These are phyloP conservation scores for Trichomonas gallinae DNA, from an alignment of 208 protist genomes.

Conservation along the genomic window DNA sequence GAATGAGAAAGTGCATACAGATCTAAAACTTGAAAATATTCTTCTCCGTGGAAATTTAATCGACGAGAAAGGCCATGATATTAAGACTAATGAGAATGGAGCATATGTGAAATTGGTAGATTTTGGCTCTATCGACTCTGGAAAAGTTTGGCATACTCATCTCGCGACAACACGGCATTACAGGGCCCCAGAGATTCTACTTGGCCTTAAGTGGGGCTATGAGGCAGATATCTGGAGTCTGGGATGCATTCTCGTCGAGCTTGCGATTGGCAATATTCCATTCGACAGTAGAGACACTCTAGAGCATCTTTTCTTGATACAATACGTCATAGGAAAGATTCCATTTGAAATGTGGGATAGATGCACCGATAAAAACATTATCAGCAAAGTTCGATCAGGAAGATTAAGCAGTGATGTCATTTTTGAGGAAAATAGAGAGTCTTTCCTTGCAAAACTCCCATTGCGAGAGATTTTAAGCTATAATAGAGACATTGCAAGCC, in stretches of 20 bases:
- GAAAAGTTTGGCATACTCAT: neutral
- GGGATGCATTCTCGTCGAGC: conserved; percentile 2
- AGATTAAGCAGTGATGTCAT: neutral
- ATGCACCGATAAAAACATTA: neutral
- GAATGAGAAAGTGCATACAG: neutral
- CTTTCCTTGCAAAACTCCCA: neutral
- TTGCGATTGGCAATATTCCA: neutral
- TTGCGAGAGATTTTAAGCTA: neutral
- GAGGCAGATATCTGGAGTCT: neutral
- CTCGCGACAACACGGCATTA: neutral
- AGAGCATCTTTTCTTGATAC: conserved; percentile 2
- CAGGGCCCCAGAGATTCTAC: neutral
- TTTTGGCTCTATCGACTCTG: neutral
- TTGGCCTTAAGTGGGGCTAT: neutral
- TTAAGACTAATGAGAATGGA: neutral
- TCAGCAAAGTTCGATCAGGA: neutral
- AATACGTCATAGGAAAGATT: neutral
- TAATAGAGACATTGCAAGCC: neutral
- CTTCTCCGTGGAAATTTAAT: neutral
- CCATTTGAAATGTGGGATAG: neutral
- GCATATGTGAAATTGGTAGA: neutral
- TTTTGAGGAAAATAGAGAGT: neutral
- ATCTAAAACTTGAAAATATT: conserved; percentile 20
- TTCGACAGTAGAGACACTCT: neutral
- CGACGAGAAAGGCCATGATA: neutral